These are phyloP conservation scores for Capsicum chinense DNA, from an alignment of 257 asterid genomes.

Conservation along the genomic window DNA sequence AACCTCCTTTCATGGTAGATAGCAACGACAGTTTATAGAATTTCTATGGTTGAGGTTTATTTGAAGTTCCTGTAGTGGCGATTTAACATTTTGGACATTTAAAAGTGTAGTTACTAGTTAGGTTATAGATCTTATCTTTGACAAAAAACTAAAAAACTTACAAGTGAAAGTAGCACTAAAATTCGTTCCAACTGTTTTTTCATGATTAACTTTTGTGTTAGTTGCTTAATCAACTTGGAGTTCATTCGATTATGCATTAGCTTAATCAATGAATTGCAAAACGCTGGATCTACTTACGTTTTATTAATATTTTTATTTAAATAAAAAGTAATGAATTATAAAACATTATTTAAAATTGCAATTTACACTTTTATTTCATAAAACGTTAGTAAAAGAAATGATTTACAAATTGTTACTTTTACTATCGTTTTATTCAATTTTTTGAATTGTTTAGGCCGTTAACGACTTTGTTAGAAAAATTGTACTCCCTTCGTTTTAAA, in stretches of 20 bases:
- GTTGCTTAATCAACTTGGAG: constrained; percentile 14
- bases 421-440: too few species aligned
- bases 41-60: neutral
- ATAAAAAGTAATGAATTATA: too few species aligned
- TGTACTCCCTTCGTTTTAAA: too few species aligned
- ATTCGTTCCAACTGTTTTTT: neutral
- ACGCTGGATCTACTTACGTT: too few species aligned
- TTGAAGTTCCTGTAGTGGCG: neutral
- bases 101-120: neutral
- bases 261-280: too few species aligned
- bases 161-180: neutral
- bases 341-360: too few species aligned
- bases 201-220: neutral
- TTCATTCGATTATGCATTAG: neutral
- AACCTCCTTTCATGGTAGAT: neutral
- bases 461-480: too few species aligned
- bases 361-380: too few species aligned
- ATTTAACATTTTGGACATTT: neutral
- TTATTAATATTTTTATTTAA: too few species aligned
- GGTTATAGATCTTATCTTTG: neutral
- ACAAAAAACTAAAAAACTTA: neutral
- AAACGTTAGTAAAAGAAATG: too few species aligned
- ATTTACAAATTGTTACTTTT: too few species aligned
- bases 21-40: neutral
- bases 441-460: too few species aligned